phyloP scores from a whole-genome alignment of 2,329 filamentous ascomycete species.

The Aschersonia sp. region DNA sequence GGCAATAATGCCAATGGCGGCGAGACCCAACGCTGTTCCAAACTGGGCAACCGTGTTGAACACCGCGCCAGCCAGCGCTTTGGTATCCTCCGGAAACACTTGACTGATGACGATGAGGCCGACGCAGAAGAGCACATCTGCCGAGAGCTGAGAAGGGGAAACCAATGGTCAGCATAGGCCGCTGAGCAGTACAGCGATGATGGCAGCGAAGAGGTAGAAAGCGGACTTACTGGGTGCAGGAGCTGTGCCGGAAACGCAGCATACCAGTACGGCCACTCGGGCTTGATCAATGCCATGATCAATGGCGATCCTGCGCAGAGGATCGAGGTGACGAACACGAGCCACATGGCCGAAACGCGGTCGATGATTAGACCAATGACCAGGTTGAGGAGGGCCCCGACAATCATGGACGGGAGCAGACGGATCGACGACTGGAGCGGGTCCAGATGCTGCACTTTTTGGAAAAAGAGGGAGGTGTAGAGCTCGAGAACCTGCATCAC shows the following conservation, averaged over 20 bases:
- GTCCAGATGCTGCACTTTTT: background rate
- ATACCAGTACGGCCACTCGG: slow-evolving; percentile 32
- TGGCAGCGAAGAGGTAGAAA: too few species aligned
- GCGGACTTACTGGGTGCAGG: too few species aligned
- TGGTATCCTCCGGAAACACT: slow-evolving; percentile 33
- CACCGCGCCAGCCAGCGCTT: slow-evolving; percentile 40
- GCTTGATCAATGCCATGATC: slow-evolving; percentile 32
- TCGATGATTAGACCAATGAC: background rate
- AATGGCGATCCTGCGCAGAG: slow-evolving; percentile 27
- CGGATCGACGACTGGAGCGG: background rate
- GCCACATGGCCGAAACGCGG: background rate
- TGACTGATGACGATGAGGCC: slow-evolving; percentile 34
- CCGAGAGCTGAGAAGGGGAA: background rate
- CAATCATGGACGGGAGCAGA: background rate
- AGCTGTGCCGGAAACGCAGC: slow-evolving; percentile 20
- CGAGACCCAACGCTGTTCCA: slow-evolving; percentile 28
- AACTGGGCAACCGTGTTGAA: slow-evolving; percentile 41
- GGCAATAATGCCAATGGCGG: slow-evolving; percentile 24
- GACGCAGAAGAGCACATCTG: slow-evolving; percentile 22
- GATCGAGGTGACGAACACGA: slow-evolving; percentile 15
- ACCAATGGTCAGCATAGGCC: too few species aligned
- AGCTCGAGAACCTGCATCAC: slow-evolving; percentile 1
- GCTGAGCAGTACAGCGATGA: too few species aligned
- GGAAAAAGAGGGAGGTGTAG: background rate
- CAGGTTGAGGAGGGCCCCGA: background rate